Evolutionary conservation across 1,139 yeast genomes (phyloP), one percentile per base, ranked within the genome.

Genomic region (Scheffersomyces segobiensis): DNA sequence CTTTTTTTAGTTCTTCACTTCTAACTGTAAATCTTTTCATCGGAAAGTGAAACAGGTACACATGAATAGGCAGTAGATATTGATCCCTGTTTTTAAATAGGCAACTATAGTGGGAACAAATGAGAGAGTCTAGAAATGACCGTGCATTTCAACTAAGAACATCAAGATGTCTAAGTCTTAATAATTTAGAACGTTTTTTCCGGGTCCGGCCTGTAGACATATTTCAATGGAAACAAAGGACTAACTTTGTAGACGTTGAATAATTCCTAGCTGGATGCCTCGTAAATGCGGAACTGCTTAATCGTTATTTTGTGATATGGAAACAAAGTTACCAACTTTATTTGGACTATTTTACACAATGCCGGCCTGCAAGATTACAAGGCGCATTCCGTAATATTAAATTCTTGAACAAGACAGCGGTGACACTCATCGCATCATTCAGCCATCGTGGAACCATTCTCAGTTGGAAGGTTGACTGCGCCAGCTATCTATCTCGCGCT

Each of bases 1-100:
- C 55, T 55, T 55, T 57, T 56, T 52, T 19, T 46, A 18, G 49
- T 51, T 50, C 52, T 42, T 22, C 24, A 22, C 24, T 22, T 22
- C 3, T 22, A 24, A 24, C 2, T 24, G 5, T 24, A 7, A 6
- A 4, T 6, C 32, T 7, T 6, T 24, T 3, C 5, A 24, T 6
- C 8, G 8, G 32, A 10, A 24, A 24, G 5, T 24, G 32, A 4
- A 24, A 10, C 8, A 5, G 32, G 32, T 24, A 10, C 1, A 6
- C 8, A 10, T 24, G 5, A 24, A 12, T 48, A 53, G 42, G 17
- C 17, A 32, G 17, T 17, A 32, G 17, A 12, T 32, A 7, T 24
- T 24, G 17, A 12, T 32, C 17, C 12, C 12, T 32, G 14, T 32
- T 14, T 32, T 32, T 32, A 32, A 32, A 24, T 5, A 10, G 42